Evolutionary conservation across 1,284 basidiomycete genomes (phyloP).

Genomic region (Rhizoctonia solani): DNA sequence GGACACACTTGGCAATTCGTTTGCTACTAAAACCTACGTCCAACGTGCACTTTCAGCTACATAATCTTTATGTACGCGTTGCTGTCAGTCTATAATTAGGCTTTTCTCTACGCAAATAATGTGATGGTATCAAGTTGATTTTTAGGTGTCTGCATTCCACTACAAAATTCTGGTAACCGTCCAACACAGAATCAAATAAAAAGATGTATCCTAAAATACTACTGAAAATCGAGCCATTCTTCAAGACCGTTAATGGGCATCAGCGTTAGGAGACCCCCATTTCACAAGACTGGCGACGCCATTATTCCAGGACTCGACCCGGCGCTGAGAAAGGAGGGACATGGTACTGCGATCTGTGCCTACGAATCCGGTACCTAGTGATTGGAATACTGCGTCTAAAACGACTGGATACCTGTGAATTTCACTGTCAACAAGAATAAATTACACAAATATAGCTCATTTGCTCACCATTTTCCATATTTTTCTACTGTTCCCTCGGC

Average conservation of each 20-base stretch:
- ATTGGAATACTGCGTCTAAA: constrained; percentile 71
- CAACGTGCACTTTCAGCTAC: no score
- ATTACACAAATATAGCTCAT: constrained; percentile 8
- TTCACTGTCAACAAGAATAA: constrained; percentile 28
- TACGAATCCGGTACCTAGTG: constrained; percentile 64
- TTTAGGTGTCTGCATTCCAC: no score
- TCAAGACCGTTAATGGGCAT: constrained; percentile 42
- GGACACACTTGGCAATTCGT: no score
- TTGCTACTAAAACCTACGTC: no score
- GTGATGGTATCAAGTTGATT: no score
- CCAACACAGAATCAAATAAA: no score
- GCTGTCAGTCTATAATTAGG: no score
- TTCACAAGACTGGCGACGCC: constrained; percentile 57
- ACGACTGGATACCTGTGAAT: constrained; percentile 59
- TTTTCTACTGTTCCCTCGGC: constrained; percentile 52
- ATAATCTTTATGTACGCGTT: no score
- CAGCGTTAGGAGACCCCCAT: constrained; percentile 53
- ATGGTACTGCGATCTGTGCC: constrained; percentile 72
- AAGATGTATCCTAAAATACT: no score
- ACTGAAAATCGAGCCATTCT: constrained; percentile 58
- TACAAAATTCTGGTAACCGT: no score
- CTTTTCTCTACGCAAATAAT: no score
- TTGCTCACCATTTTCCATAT: constrained; percentile 58
- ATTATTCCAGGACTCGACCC: constrained; percentile 66
- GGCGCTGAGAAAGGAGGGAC: constrained; percentile 63